Conservation (phyloP, 2,329 filamentous ascomycete species). For the Aspergillus arachidicola region DNA sequence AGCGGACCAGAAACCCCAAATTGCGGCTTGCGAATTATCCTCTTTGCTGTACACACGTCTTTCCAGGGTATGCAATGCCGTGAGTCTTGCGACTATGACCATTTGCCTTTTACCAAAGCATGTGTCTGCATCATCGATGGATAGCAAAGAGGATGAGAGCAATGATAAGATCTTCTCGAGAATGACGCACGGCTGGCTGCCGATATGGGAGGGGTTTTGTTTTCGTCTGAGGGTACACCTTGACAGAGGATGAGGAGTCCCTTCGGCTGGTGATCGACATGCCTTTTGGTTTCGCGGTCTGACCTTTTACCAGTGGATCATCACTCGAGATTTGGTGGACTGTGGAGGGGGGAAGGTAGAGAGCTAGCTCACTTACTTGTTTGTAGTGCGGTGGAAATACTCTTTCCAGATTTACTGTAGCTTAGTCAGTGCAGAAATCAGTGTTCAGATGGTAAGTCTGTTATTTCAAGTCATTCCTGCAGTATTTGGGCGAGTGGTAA, state of each 20-base stretch:
- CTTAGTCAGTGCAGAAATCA: not conserved
- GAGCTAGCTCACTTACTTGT: not conserved
- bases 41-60: slow-evolving; percentile 30
- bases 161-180: slow-evolving; percentile 6
- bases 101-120: slow-evolving; percentile 28
- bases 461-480: not conserved
- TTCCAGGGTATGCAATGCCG: slow-evolving; percentile 29
- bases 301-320: slow-evolving; percentile 52
- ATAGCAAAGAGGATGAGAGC: not conserved
- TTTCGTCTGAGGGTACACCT: not conserved
- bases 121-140: slow-evolving; percentile 26
- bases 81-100: slow-evolving; percentile 27
- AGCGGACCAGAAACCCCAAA: slow-evolving; percentile 45
- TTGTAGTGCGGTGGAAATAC: not conserved
- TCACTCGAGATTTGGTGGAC: slow-evolving; percentile 40
- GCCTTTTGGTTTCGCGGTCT: slow-evolving; percentile 33
- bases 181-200: not conserved
- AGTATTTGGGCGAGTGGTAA: not conserved
- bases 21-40: slow-evolving; percentile 28
- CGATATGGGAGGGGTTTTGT: slow-evolving; percentile 15
- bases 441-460: not conserved
- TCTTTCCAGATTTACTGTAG: not conserved
- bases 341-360: not conserved
- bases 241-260: not conserved
- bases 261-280: slow-evolving; percentile 3